phyloP scores from a whole-genome alignment of 129 eudicot genomes.

The Dittrichia graveolens region DNA sequence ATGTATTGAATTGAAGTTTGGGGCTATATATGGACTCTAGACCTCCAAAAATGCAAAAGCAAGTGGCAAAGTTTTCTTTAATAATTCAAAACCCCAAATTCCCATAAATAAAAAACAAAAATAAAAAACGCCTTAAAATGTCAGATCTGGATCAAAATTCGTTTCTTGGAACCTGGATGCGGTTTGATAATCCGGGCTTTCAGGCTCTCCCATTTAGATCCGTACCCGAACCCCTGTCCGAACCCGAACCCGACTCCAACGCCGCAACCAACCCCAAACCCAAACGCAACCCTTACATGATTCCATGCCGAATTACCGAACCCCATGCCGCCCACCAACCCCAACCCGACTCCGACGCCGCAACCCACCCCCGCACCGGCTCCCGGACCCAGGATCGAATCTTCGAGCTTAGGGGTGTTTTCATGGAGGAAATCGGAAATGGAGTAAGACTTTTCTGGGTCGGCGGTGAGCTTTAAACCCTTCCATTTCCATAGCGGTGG shows the following conservation, averaged over 20 bases:
- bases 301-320: constrained; percentile 62
- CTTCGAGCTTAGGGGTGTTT: constrained; percentile 38
- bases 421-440: constrained; percentile 47
- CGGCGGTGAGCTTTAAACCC: constrained; percentile 40
- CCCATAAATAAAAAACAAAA: background rate
- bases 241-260: constrained; percentile 73
- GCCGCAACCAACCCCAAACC: constrained; percentile 73
- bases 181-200: constrained; percentile 40
- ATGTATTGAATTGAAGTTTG: too few relatives aligned
- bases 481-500: constrained; percentile 56
- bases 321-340: constrained; percentile 70
- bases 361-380: constrained; percentile 74
- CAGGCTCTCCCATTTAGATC: constrained; percentile 49
- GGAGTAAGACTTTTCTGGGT: constrained; percentile 36
- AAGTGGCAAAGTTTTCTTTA: too few relatives aligned
- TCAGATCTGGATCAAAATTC: constrained; percentile 42
- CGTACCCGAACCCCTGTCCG: constrained; percentile 67
- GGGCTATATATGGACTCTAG: too few relatives aligned
- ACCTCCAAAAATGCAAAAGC: too few relatives aligned
- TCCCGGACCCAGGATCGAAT: constrained; percentile 68
- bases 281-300: constrained; percentile 58
- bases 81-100: background rate
- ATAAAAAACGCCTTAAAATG: constrained; percentile 3
- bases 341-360: constrained; percentile 72
- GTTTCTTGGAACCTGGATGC: constrained; percentile 38